Percentiles rank a stretch among this genome's conserved stretches.
phyloP scores from a whole-genome alignment of 768 basidiomycete genomes.

The Brasilioporus rufonigricans region DNA sequence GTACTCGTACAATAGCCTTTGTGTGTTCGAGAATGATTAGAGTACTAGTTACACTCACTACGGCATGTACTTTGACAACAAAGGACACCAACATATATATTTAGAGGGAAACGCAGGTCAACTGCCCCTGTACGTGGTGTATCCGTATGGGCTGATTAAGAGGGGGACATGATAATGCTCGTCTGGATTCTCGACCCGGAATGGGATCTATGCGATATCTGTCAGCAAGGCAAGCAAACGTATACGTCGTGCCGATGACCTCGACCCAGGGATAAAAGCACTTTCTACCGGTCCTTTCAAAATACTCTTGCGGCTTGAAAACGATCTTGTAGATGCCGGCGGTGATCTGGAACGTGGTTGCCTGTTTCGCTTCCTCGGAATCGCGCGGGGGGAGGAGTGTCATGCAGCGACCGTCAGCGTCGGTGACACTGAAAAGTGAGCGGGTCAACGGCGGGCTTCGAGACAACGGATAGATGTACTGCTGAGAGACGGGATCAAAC shows the following conservation, averaged over 20 bases:
- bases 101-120: conserved; percentile 28
- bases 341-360: conserved; percentile 42
- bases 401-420: conserved; percentile 80
- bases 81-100: background rate
- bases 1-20: conserved; percentile 51
- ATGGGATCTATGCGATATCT: conserved; percentile 61
- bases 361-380: conserved; percentile 42
- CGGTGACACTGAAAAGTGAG: conserved; percentile 62
- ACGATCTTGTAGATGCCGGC: conserved; percentile 73
- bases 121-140: conserved; percentile 92
- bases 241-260: conserved; percentile 40
- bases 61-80: conserved; percentile 2
- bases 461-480: conserved; percentile 42
- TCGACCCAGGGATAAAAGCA: conserved; percentile 93
- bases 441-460: background rate
- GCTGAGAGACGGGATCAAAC: conserved; percentile 55
- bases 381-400: conserved; percentile 61
- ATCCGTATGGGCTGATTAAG: conserved; percentile 89
- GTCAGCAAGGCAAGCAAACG: conserved; percentile 3
- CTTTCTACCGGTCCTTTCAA: conserved; percentile 55
- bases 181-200: conserved; percentile 63
- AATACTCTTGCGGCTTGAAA: conserved; percentile 84
- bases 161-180: conserved; percentile 92
- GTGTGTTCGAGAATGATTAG: conserved; percentile 1
- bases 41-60: conserved; percentile 1